phyloP scores from a whole-genome alignment of 2,329 filamentous ascomycete species.

The Xylaria sp. region DNA sequence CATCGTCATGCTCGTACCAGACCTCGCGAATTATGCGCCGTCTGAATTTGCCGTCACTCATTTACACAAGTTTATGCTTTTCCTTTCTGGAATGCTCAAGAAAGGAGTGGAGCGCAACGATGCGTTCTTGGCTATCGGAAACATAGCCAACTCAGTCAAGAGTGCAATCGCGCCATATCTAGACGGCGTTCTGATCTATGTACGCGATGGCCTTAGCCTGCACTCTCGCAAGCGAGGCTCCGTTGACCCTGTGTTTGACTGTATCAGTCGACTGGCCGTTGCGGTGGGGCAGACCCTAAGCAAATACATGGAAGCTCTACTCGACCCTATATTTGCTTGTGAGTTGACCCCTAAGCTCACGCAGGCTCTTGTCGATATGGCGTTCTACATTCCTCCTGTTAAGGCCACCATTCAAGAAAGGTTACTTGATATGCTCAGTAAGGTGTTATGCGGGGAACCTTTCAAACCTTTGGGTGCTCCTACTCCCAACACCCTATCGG shows the following conservation, averaged over 20 bases:
- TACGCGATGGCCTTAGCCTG: constrained; percentile 85
- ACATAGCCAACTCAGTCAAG: constrained; percentile 94
- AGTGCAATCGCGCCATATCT: constrained; percentile 94
- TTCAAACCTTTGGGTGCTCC: constrained; percentile 94
- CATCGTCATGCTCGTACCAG: constrained; percentile 88
- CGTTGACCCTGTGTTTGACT: constrained; percentile 88
- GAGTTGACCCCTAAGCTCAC: constrained; percentile 92
- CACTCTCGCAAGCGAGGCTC: constrained; percentile 72
- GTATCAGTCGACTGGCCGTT: constrained; percentile 93
- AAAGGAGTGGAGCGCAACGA: constrained; percentile 93
- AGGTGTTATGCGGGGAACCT: constrained; percentile 88
- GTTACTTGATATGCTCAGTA: constrained; percentile 90
- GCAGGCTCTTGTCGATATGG: constrained; percentile 96
- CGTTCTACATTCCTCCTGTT: constrained; percentile 95
- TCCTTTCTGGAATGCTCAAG: constrained; percentile 90
- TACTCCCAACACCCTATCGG: constrained; percentile 76
- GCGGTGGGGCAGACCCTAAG: constrained; percentile 95
- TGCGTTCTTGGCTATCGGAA: constrained; percentile 93
- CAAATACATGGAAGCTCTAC: constrained; percentile 95
- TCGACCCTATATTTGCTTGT: constrained; percentile 96
- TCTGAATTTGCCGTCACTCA: constrained; percentile 86
- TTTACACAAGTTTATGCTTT: constrained; percentile 96
- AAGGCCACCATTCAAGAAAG: constrained; percentile 93
- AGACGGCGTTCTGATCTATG: constrained; percentile 90
- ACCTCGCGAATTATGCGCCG: constrained; percentile 90